A percentile compares a stretch with the other conserved stretches of the same genome.
Evolutionary conservation across 257 asterid species (phyloP).

Genomic region (Ophiorrhiza pumila): DNA sequence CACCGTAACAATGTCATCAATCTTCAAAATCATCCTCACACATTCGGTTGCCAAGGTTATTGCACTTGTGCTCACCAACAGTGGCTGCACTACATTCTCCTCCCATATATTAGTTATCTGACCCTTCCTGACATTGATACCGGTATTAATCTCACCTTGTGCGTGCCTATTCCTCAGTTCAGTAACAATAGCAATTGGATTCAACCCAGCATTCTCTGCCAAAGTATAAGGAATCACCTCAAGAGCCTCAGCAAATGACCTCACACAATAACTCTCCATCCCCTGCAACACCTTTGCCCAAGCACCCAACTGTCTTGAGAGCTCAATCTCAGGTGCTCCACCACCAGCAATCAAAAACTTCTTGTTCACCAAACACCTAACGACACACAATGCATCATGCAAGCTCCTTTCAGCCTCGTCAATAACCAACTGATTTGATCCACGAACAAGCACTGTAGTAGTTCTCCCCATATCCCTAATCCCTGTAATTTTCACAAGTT

Average conservation of each 20-base stretch:
- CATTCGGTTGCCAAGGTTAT: conserved; percentile 86
- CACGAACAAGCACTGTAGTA: conserved; percentile 84
- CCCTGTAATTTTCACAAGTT: conserved; percentile 85
- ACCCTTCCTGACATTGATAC: conserved; percentile 99
- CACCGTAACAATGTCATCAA: conserved; percentile 96
- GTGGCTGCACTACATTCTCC: conserved; percentile 97
- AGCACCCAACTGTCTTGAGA: conserved; percentile 90
- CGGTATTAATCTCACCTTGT: conserved; percentile 91
- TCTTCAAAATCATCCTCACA: conserved; percentile 98
- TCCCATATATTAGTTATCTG: conserved; percentile 94
- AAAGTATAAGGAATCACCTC: conserved; percentile 96
- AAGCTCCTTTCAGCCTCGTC: conserved; percentile 99
- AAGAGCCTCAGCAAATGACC: conserved; percentile 90
- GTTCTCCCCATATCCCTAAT: conserved; percentile 98
- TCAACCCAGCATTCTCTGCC: conserved; percentile 98
- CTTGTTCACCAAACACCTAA: conserved; percentile 94
- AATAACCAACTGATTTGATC: conserved; percentile 83
- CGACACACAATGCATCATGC: conserved; percentile 97
- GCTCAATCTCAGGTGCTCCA: conserved; percentile 99
- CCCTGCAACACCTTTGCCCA: conserved; percentile 98
- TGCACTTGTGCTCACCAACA: conserved; percentile 97
- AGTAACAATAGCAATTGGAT: conserved; percentile 91
- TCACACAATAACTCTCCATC: conserved; percentile 95
- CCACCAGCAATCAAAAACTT: conserved; percentile 98
- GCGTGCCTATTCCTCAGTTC: conserved; percentile 98